Percentiles rank a stretch among this genome's conserved stretches.
Evolutionary conservation across 768 basidiomycete species (phyloP).

Genomic region (Trametes cubensis): DNA sequence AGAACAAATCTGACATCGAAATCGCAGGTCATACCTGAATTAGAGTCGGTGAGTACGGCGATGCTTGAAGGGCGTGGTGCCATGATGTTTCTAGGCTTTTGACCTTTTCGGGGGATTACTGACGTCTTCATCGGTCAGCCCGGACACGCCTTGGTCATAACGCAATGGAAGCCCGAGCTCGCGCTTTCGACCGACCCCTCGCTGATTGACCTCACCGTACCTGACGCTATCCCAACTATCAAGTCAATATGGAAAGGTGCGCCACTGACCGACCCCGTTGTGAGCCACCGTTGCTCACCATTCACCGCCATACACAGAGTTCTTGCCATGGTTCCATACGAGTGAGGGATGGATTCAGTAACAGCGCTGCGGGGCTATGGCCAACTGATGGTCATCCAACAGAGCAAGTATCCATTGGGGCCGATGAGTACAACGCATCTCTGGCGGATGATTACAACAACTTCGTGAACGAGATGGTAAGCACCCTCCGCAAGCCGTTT

Average conservation of each 20-base stretch:
- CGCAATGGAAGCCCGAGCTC: constrained; percentile 49
- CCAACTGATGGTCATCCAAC: background rate
- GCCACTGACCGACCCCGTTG: constrained; percentile 8
- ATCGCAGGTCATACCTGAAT: constrained; percentile 29
- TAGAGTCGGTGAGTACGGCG: constrained; percentile 28
- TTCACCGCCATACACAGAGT: constrained; percentile 18
- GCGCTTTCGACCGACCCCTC: constrained; percentile 40
- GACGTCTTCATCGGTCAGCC: constrained; percentile 20
- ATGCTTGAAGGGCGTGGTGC: background rate
- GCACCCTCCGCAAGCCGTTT: background rate
- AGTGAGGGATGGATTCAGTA: constrained; percentile 15
- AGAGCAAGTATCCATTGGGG: constrained; percentile 48
- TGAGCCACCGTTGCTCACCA: constrained; percentile 20
- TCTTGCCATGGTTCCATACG: constrained; percentile 31
- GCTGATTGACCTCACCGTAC: constrained; percentile 42
- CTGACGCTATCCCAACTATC: constrained; percentile 46
- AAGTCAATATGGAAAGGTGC: constrained; percentile 47
- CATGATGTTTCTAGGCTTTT: background rate
- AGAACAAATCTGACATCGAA: background rate
- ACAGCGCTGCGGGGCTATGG: background rate
- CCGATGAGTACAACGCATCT: constrained; percentile 44
- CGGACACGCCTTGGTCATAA: constrained; percentile 47
- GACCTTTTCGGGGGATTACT: background rate
- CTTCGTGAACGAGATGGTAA: constrained; percentile 47
- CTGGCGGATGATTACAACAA: constrained; percentile 46